These are phyloP conservation scores for Gaeumannomyces sp. DNA, from an alignment of 2,329 filamentous ascomycete genomes.

Conservation along the genomic window DNA sequence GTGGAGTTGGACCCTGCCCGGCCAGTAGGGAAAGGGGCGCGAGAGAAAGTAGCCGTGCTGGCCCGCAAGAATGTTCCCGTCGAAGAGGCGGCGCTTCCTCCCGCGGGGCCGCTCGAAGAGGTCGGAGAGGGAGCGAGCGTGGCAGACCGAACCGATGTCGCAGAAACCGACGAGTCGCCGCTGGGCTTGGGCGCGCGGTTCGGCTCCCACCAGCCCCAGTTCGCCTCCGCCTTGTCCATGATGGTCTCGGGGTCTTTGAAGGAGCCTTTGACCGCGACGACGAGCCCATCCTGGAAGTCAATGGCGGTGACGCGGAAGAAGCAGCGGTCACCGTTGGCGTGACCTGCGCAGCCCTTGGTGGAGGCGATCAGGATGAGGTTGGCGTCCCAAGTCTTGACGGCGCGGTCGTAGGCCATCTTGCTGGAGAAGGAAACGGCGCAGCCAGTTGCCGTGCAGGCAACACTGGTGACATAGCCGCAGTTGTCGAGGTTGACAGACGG, in stretches of 20 bases:
- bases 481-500: background rate
- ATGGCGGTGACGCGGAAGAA: constrained; percentile 3
- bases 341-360: background rate
- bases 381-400: background rate
- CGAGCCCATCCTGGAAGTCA: background rate
- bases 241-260: background rate
- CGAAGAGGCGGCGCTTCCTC: background rate
- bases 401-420: background rate
- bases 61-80: background rate
- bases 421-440: constrained; percentile 1
- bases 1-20: background rate
- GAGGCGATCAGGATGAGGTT: constrained; percentile 12
- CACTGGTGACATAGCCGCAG: background rate
- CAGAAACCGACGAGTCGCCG: background rate
- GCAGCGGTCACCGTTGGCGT: constrained; percentile 12
- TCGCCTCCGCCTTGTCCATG: background rate
- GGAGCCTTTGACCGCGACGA: background rate
- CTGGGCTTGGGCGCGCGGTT: background rate
- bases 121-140: constrained; percentile 31
- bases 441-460: background rate
- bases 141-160: no score
- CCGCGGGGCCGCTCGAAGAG: constrained; percentile 15
- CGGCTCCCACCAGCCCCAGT: constrained; percentile 6
- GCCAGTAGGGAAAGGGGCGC: no score
- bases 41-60: background rate